Evolutionary conservation across 179 eudicot genomes (phyloP).

Genomic region (Beta macrorhiza): DNA sequence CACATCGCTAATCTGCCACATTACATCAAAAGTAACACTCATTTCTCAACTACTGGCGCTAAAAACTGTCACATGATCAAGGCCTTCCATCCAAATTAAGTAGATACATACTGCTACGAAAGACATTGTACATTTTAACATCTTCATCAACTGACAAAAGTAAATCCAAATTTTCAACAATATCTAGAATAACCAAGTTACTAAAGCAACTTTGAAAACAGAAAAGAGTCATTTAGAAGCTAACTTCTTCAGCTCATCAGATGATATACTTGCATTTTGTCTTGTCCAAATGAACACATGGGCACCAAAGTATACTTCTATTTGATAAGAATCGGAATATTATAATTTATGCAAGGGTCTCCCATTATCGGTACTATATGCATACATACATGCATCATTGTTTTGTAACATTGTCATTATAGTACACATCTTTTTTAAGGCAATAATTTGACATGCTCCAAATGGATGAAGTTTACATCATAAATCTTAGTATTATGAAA

Average conservation of each 20-base stretch:
- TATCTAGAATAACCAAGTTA: not conserved
- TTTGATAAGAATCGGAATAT: not conserved
- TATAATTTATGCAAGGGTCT: not conserved
- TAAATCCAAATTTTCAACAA: not conserved
- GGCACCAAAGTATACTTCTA: not conserved
- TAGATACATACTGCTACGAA: not conserved
- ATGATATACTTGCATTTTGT: too few species aligned
- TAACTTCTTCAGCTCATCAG: not conserved
- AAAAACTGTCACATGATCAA: not conserved
- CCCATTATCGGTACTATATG: not conserved
- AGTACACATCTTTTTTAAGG: not conserved
- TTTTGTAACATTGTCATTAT: not conserved
- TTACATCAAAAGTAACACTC: not conserved
- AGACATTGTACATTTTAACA: not conserved
- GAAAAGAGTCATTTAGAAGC: not conserved
- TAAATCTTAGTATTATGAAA: not conserved
- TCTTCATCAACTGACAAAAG: not conserved
- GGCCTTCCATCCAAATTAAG: not conserved
- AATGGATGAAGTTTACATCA: not conserved
- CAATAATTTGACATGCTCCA: not conserved
- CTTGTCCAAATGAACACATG: not conserved
- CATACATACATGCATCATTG: not conserved
- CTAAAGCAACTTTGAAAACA: not conserved
- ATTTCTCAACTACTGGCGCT: not conserved
- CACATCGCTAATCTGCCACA: constrained; percentile 79